phyloP scores from a whole-genome alignment of 2,329 filamentous ascomycete species.

The Arthroderma sp. region DNA sequence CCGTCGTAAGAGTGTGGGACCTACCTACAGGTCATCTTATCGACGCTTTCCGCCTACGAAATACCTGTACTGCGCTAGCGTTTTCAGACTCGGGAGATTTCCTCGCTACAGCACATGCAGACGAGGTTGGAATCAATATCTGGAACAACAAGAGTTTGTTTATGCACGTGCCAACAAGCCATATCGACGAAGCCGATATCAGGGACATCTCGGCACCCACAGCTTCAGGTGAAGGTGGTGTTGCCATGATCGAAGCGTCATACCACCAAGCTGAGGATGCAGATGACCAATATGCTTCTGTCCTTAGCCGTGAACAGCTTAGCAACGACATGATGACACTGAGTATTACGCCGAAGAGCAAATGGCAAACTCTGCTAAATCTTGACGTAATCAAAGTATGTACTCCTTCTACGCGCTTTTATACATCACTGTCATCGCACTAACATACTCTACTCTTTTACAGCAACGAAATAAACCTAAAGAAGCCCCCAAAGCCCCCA shows the following conservation, averaged over 20 bases:
- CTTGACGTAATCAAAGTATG: conserved; percentile 64
- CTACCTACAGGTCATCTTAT: conserved; percentile 90
- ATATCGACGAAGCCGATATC: conserved; percentile 67
- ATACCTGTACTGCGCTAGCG: conserved; percentile 67
- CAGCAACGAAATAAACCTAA: conserved; percentile 85
- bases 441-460: background rate
- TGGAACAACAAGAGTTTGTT: conserved; percentile 94
- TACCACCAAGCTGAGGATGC: conserved; percentile 46
- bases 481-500: conserved; percentile 78
- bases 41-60: conserved; percentile 71
- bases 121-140: conserved; percentile 74
- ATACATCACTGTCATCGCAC: conserved; percentile 7
- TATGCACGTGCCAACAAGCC: conserved; percentile 71
- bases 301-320: conserved; percentile 58
- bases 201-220: conserved; percentile 54
- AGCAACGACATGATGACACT: conserved; percentile 73
- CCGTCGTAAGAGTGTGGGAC: conserved; percentile 79
- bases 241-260: conserved; percentile 61
- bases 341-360: conserved; percentile 74
- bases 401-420: background rate
- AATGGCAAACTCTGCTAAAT: conserved; percentile 90
- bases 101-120: conserved; percentile 75
- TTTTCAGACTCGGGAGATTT: conserved; percentile 89
- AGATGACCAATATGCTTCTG: conserved; percentile 38
- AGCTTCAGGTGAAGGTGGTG: conserved; percentile 68